A percentile compares a stretch with the other conserved stretches of the same genome.
phyloP scores from a whole-genome alignment of 306 rosid species.

The Casuarina glauca region DNA sequence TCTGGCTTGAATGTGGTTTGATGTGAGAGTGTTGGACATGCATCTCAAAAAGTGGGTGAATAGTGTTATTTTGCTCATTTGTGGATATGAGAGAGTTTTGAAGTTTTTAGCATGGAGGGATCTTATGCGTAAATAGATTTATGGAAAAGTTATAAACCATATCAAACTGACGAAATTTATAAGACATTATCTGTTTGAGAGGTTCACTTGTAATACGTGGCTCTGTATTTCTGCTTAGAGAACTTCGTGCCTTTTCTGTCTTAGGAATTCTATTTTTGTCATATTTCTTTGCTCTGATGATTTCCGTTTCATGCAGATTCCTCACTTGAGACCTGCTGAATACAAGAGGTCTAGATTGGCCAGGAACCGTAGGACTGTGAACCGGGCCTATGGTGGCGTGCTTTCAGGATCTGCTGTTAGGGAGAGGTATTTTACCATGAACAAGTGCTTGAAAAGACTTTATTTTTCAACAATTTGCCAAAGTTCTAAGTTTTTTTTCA shows the following conservation, averaged over 20 bases:
- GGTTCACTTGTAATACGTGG: not conserved
- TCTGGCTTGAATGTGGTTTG: not conserved
- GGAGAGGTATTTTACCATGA: constrained; percentile 51
- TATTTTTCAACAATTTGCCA: not conserved
- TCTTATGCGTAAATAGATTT: not conserved
- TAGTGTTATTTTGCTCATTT: not conserved
- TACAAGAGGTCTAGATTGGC: constrained; percentile 79
- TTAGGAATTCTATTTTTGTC: not conserved
- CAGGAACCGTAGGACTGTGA: constrained; percentile 80
- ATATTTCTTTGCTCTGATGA: not conserved
- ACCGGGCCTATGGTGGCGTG: constrained; percentile 82
- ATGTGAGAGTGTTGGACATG: not conserved
- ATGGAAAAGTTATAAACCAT: not conserved
- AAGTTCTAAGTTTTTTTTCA: not conserved
- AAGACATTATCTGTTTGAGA: not conserved
- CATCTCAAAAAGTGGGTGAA: not conserved
- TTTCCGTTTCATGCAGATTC: constrained; percentile 50
- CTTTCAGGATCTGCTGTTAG: constrained; percentile 82
- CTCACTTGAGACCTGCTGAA: constrained; percentile 85
- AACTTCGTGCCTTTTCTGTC: not conserved
- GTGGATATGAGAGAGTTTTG: not conserved
- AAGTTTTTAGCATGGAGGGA: not conserved
- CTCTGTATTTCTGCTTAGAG: not conserved
- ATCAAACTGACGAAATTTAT: too few relatives aligned
- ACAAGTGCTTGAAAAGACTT: not conserved